Evolutionary conservation across 345 rosid species (phyloP).

Genomic region (Bruguiera gymnorhiza): DNA sequence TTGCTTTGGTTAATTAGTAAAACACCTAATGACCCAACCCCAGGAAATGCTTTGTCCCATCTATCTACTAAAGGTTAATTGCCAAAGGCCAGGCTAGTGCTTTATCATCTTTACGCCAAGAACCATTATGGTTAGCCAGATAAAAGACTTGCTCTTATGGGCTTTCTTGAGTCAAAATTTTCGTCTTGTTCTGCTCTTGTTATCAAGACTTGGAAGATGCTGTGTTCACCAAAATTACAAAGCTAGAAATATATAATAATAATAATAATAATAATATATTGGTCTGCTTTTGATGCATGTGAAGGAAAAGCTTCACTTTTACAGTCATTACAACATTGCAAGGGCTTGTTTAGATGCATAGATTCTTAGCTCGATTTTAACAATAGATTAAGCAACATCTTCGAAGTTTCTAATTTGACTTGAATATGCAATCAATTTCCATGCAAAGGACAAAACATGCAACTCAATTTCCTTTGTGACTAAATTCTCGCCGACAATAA

Average conservation of each 20-base stretch:
- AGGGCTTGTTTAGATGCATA: background rate
- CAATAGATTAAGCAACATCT: background rate
- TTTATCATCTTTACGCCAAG: too few species aligned
- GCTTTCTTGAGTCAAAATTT: background rate
- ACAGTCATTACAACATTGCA: background rate
- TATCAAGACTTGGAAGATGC: background rate
- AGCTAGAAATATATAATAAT: background rate
- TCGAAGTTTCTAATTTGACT: slow-evolving; percentile 1
- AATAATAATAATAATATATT: background rate
- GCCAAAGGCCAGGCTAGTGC: too few species aligned
- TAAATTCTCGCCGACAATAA: background rate
- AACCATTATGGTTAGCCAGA: too few species aligned
- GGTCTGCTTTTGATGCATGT: slow-evolving; percentile 11
- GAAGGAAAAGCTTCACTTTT: background rate
- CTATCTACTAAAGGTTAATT: too few species aligned
- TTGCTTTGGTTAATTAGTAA: too few species aligned
- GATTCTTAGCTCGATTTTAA: background rate
- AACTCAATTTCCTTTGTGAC: background rate
- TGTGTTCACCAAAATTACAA: background rate
- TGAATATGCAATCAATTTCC: slow-evolving; percentile 4
- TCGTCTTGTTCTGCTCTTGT: background rate
- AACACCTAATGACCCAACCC: too few species aligned
- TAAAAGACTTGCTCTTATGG: background rate
- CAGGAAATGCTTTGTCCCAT: too few species aligned
- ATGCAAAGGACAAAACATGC: slow-evolving; percentile 2